A percentile compares a stretch with the other conserved stretches of the same genome.
These are phyloP conservation scores for Fusarium austroafricanum DNA, from an alignment of 2,329 filamentous ascomycete genomes.

Conservation along the genomic window DNA sequence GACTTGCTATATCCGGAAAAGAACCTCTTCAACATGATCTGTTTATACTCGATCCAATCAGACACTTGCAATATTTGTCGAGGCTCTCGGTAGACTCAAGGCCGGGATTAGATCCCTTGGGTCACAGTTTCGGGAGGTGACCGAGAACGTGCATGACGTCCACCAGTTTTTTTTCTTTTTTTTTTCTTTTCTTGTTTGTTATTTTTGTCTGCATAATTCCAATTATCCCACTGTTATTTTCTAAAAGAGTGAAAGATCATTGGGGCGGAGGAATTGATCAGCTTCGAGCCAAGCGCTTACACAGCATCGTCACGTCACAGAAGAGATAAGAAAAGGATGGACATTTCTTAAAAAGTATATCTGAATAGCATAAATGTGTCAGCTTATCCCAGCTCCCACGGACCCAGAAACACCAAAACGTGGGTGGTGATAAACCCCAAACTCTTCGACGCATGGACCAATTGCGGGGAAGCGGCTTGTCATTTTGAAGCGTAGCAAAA, in stretches of 20 bases:
- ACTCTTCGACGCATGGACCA: slow-evolving; percentile 4
- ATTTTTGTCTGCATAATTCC: slow-evolving; percentile 7
- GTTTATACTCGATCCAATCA: slow-evolving; percentile 23
- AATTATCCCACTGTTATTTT: not conserved
- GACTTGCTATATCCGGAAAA: slow-evolving; percentile 11
- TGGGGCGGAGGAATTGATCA: not conserved
- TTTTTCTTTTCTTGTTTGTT: not conserved
- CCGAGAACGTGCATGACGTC: slow-evolving; percentile 34
- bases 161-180: not conserved
- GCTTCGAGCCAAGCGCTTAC: not conserved
- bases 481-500: slow-evolving; percentile 3
- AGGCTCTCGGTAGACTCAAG: slow-evolving; percentile 7
- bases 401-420: slow-evolving; percentile 14
- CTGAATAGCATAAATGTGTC: slow-evolving; percentile 5
- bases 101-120: slow-evolving; percentile 20
- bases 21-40: slow-evolving; percentile 9
- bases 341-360: not conserved
- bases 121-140: slow-evolving; percentile 38
- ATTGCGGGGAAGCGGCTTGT: slow-evolving; percentile 23
- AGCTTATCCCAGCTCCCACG: slow-evolving; percentile 14
- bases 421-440: slow-evolving; percentile 19
- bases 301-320: not conserved
- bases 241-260: not conserved
- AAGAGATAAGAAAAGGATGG: slow-evolving; percentile 1
- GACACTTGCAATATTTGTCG: not conserved